Evolutionary conservation across 148 eudicot genomes (phyloP).

Genomic region (Cornus florida): DNA sequence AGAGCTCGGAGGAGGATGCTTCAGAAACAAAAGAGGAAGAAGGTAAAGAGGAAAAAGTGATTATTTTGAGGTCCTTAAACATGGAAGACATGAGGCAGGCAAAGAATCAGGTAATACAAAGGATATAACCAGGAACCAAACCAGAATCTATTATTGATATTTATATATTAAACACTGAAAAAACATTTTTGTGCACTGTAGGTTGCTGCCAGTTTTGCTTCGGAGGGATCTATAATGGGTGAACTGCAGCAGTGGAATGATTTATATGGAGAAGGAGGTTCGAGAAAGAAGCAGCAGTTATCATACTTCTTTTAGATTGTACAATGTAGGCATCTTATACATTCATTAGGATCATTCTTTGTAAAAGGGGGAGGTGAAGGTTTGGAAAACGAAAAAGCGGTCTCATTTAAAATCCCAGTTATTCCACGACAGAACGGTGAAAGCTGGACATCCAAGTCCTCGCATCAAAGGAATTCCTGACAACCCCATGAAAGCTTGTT

Average conservation of each 20-base stretch:
- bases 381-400: neutral
- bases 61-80: constrained; percentile 67
- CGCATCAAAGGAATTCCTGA: neutral
- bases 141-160: neutral
- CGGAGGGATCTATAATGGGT: constrained; percentile 68
- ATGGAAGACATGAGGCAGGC: constrained; percentile 97
- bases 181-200: constrained; percentile 29
- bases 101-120: constrained; percentile 70
- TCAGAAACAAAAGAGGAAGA: constrained; percentile 44
- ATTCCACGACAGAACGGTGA: no score
- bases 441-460: neutral
- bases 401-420: neutral
- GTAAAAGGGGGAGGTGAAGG: neutral
- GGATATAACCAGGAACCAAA: no score
- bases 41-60: constrained; percentile 52
- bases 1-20: constrained; percentile 34
- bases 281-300: constrained; percentile 75
- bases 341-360: constrained; percentile 6
- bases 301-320: constrained; percentile 61
- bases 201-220: constrained; percentile 82
- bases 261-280: constrained; percentile 80
- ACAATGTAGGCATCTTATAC: neutral
- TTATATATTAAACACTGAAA: neutral
- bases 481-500: neutral
- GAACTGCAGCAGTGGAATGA: constrained; percentile 86